These are phyloP conservation scores for Alloteropsis semialata DNA, from an alignment of 176 grass and related monocot genomes.

Conservation along the genomic window DNA sequence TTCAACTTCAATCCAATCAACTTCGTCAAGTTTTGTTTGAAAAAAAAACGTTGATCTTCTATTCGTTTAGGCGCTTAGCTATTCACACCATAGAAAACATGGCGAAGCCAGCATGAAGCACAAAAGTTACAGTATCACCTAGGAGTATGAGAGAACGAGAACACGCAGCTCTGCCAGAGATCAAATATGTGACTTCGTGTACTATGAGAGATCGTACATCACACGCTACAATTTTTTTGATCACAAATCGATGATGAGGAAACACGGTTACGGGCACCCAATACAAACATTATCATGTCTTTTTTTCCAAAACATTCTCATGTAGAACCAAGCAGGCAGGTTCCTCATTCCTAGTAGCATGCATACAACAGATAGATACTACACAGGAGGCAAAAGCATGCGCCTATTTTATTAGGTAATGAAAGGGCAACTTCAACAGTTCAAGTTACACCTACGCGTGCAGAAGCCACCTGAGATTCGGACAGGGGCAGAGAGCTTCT, in stretches of 20 bases:
- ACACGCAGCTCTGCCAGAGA: not conserved
- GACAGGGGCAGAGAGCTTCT: not conserved
- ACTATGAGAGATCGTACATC: too few species aligned
- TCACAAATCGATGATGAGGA: not conserved
- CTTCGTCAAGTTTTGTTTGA: too few species aligned
- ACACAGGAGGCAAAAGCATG: not conserved
- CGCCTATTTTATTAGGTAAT: not conserved
- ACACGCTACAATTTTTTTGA: not conserved
- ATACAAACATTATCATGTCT: not conserved
- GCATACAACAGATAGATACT: too few species aligned
- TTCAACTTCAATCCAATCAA: too few species aligned
- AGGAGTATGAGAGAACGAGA: not conserved
- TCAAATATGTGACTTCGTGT: not conserved
- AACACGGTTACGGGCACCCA: not conserved
- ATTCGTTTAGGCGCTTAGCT: not conserved
- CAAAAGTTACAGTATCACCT: not conserved
- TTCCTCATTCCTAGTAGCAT: not conserved
- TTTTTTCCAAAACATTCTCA: not conserved
- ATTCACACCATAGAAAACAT: not conserved
- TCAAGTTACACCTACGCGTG: not conserved
- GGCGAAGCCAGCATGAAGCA: not conserved
- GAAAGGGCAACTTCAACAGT: not conserved
- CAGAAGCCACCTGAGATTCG: not conserved
- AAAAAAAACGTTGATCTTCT: not conserved
- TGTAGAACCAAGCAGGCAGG: not conserved